These are phyloP conservation scores for Paramecium octaurelia DNA, from an alignment of 73 alveolate species.

Conservation along the genomic window DNA sequence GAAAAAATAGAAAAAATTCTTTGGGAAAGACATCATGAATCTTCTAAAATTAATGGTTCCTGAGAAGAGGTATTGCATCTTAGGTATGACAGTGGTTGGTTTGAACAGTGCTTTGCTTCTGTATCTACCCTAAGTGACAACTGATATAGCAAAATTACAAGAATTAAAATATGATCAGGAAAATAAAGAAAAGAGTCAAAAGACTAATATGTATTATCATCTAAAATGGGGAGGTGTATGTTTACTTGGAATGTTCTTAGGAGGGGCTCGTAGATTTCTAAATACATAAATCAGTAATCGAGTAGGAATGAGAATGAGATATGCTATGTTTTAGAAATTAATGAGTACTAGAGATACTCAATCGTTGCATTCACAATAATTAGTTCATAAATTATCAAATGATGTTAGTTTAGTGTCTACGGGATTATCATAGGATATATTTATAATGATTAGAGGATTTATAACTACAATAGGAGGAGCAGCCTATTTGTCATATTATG, in stretches of 20 bases:
- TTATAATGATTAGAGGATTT: slow-evolving; percentile 26
- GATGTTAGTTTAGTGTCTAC: slow-evolving; percentile 37
- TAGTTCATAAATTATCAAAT: slow-evolving; percentile 49
- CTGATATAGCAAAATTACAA: not conserved
- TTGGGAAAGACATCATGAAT: not conserved
- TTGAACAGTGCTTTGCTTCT: not conserved
- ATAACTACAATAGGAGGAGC: slow-evolving; percentile 46
- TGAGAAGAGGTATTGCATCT: not conserved
- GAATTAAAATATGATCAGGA: slow-evolving; percentile 33
- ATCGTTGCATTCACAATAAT: slow-evolving; percentile 22
- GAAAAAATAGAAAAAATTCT: not conserved
- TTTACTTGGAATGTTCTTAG: not conserved
- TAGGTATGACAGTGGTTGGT: slow-evolving; percentile 34
- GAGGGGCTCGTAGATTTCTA: slow-evolving; percentile 42
- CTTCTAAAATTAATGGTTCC: slow-evolving; percentile 22
- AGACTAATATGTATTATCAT: not conserved
- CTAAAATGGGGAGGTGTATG: slow-evolving; percentile 40
- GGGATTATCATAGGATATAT: slow-evolving; percentile 46
- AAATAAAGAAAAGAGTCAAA: not conserved
- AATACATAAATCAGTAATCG: slow-evolving; percentile 52
- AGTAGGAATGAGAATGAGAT: slow-evolving; percentile 50
- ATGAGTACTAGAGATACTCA: slow-evolving; percentile 21
- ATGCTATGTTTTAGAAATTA: slow-evolving; percentile 40
- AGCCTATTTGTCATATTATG: slow-evolving; percentile 40
- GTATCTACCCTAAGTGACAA: slow-evolving; percentile 20